Base-by-base conservation (phyloP, 306 rosid species). In the Lablab purpureus region DNA sequence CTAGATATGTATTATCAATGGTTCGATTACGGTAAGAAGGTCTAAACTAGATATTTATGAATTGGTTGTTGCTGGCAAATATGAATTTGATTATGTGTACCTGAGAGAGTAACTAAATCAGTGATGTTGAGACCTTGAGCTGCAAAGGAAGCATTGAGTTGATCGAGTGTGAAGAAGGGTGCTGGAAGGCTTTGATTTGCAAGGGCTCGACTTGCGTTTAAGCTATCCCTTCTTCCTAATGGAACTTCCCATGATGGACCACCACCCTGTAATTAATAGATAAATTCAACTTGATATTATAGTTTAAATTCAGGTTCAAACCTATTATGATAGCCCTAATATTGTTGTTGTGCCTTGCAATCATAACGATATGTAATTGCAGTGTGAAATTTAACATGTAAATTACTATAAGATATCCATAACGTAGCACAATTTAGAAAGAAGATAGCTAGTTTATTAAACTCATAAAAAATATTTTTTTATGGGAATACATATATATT, bases 161-260 rank as follows among this genome's bases (percentile, higher is more conserved):
- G 32, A 55, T 22, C 30, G 0, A 55, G 0, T 22, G 30, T 55
- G 63, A 55, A 55, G 63, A 55, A 55, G 7, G 63, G 63, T 22
- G 63, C 32, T 22, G 63, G 63, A 55, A 55, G 63, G 2, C 1
- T 55, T 55, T 10, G 7, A 55, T 55, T 55, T 22, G 63, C 63
- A 22, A 55, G 32, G 5, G 63, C 5, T 22, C 6, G 6, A 7
- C 12, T 55, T 55, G 32, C 63, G 13, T 27, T 55, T 11, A 55
- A 55, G 15, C 63, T 55, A 11, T 55, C 63, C 8, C 63, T 55
- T 55, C 63, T 55, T 55, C 63, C 63, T 10, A 55, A 55, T 22
- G 2, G 32, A 10, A 55, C 63, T 3, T 5, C 1, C 63, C 63
- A 55, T 22, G 13, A 27, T 22, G 63, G 63, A 55, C 63, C 63